Conservation (phyloP, 2,329 filamentous ascomycete genomes). For the Cylindrodendrum hubeiense region DNA sequence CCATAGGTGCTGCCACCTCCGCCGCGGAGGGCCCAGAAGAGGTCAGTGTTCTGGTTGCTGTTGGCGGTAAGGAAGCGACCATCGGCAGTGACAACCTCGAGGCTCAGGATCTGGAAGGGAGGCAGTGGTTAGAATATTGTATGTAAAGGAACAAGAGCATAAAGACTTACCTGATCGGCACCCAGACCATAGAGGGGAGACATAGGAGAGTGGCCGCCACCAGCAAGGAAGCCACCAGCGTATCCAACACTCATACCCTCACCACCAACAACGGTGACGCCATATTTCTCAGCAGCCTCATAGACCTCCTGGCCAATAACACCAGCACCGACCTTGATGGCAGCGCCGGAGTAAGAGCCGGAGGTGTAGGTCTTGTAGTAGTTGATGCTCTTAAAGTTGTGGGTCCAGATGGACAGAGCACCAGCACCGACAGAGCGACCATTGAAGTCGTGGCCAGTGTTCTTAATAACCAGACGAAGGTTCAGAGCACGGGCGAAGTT, state of each 20-base stretch:
- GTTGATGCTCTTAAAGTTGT: conserved; percentile 60
- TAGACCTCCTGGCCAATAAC: conserved; percentile 67
- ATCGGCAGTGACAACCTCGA: conserved; percentile 35
- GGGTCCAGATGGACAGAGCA: conserved; percentile 68
- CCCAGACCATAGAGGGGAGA: conserved; percentile 34
- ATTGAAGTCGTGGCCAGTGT: conserved; percentile 63
- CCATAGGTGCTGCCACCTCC: conserved; percentile 54
- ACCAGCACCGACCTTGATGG: conserved; percentile 67
- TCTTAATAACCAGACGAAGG: conserved; percentile 59
- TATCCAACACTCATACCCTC: conserved; percentile 54
- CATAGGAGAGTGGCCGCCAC: conserved; percentile 38
- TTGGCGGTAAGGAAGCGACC: conserved; percentile 33
- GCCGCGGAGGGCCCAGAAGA: conserved; percentile 55
- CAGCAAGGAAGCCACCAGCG: conserved; percentile 37
- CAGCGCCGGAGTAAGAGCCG: conserved; percentile 56
- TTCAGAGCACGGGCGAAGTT: conserved; percentile 60
- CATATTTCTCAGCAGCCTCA: conserved; percentile 59
- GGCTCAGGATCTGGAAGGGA: conserved; percentile 26
- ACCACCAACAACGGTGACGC: conserved; percentile 64
- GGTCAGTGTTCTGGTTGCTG: conserved; percentile 33
- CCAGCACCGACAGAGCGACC: conserved; percentile 70
- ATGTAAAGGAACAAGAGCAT: too few relatives aligned
- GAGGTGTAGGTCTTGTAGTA: conserved; percentile 35
- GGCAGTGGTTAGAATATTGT: neutral
- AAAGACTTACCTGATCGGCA: conserved; percentile 36